These are phyloP conservation scores for Bruguiera parviflora DNA, from an alignment of 345 rosid genomes.

Conservation along the genomic window DNA sequence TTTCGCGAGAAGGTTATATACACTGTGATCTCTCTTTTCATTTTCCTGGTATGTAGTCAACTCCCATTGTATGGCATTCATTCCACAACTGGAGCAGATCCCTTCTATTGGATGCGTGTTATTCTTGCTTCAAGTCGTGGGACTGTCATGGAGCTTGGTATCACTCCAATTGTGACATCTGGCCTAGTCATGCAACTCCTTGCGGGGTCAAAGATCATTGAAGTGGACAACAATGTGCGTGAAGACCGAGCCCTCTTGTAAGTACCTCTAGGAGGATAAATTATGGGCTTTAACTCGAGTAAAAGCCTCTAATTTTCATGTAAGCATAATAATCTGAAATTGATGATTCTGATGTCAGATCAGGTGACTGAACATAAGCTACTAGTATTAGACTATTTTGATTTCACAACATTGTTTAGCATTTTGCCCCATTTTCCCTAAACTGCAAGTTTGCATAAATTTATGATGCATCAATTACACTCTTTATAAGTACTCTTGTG, in stretches of 20 bases:
- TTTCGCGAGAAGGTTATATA: constrained; percentile 75
- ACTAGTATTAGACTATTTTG: too few relatives aligned
- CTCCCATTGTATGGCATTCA: constrained; percentile 73
- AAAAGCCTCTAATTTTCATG: too few relatives aligned
- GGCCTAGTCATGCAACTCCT: constrained; percentile 75
- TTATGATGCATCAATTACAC: too few relatives aligned
- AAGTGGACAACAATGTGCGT: constrained; percentile 73
- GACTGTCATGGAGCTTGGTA: constrained; percentile 83
- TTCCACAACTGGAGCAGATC: constrained; percentile 72
- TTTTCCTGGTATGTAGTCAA: constrained; percentile 73
- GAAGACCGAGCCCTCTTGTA: constrained; percentile 77
- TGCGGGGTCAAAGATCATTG: constrained; percentile 72
- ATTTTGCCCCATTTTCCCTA: too few relatives aligned
- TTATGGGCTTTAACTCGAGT: not conserved
- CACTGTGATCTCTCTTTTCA: constrained; percentile 71
- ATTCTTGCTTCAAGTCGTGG: constrained; percentile 76
- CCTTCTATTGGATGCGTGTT: constrained; percentile 79
- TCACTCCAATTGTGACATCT: constrained; percentile 77
- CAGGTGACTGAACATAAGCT: too few relatives aligned
- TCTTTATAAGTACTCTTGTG: too few relatives aligned
- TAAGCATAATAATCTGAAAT: too few relatives aligned
- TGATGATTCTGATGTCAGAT: too few relatives aligned
- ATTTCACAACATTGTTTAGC: too few relatives aligned
- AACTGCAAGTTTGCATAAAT: too few relatives aligned
- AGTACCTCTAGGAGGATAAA: constrained; percentile 17